Conservation (phyloP, 192 early-diverging fungal species). For the Entomortierella parvispora region DNA sequence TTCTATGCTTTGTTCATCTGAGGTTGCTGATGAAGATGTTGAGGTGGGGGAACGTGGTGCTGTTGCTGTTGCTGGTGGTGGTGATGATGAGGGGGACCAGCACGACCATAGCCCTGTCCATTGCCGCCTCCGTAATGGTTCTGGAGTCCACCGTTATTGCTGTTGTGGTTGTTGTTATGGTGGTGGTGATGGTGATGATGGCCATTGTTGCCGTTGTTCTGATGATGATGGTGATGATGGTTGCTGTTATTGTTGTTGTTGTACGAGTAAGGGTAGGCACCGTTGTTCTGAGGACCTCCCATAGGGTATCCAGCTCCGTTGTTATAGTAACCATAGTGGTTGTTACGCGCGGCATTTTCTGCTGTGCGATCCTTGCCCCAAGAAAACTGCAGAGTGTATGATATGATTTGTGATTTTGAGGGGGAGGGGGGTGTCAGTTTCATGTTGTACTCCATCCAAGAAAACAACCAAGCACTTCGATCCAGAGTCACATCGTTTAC, state of each 20-base stretch:
- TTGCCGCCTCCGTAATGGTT: conserved; percentile 29
- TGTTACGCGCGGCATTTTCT: conserved; percentile 52
- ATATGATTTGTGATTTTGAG: neutral
- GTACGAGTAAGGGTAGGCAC: conserved; percentile 41
- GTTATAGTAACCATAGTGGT: conserved; percentile 51
- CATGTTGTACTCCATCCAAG: no score
- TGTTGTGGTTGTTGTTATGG: conserved; percentile 23
- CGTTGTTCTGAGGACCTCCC: conserved; percentile 47
- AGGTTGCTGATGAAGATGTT: conserved; percentile 27
- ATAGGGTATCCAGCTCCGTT: conserved; percentile 44
- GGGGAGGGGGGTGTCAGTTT: no score
- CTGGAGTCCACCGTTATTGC: neutral
- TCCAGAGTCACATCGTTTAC: no score
- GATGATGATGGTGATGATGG: conserved; percentile 2
- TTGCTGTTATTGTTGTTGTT: conserved; percentile 36
- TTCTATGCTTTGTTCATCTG: no score
- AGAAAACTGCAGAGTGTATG: conserved; percentile 53
- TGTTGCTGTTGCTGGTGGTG: conserved; percentile 56
- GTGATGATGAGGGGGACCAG: conserved; percentile 40
- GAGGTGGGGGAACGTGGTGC: conserved; percentile 29
- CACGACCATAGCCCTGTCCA: conserved; percentile 40
- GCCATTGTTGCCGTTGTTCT: neutral
- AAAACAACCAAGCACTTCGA: no score
- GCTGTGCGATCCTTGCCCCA: conserved; percentile 89
- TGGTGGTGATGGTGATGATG: conserved; percentile 22